These are phyloP conservation scores for Mycena crocata DNA, from an alignment of 768 basidiomycete genomes.

Conservation along the genomic window DNA sequence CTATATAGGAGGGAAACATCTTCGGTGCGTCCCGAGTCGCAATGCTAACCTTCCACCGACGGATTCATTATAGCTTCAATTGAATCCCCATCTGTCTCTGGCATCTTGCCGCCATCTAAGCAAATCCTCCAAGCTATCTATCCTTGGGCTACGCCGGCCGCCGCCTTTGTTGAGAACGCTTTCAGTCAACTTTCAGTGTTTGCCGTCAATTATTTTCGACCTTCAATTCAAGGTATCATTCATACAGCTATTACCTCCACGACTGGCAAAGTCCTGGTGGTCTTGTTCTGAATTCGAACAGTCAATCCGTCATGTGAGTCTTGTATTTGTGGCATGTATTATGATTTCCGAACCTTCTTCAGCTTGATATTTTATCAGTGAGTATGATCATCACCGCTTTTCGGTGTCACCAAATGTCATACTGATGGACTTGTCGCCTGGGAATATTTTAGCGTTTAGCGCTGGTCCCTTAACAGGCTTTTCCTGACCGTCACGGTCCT, in stretches of 20 bases:
- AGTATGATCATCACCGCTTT: conserved; percentile 16
- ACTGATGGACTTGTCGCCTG: conserved; percentile 1
- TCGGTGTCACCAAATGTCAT: conserved; percentile 14
- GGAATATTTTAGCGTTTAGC: not conserved
- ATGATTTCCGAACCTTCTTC: not conserved
- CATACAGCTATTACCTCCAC: not conserved
- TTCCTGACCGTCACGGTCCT: conserved; percentile 31
- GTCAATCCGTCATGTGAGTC: conserved; percentile 1
- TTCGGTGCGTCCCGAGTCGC: no score
- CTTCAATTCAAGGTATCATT: not conserved
- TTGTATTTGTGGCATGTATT: not conserved
- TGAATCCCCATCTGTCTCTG: no score
- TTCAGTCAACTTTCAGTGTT: not conserved
- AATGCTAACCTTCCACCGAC: no score
- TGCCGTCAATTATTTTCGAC: not conserved
- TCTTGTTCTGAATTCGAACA: conserved; percentile 1
- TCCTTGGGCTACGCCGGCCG: no score
- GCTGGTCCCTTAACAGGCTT: conserved; percentile 17
- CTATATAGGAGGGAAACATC: no score
- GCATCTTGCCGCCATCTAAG: no score
- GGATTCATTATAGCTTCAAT: no score
- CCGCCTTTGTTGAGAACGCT: no score
- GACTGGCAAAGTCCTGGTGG: not conserved
- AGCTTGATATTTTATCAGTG: conserved; percentile 17
- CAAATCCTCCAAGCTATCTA: no score